Evolutionary conservation across 495 filamentous ascomycete species (phyloP), one percentile per base, ranked within the genome.

Genomic region (Aspergillus indologenus): DNA sequence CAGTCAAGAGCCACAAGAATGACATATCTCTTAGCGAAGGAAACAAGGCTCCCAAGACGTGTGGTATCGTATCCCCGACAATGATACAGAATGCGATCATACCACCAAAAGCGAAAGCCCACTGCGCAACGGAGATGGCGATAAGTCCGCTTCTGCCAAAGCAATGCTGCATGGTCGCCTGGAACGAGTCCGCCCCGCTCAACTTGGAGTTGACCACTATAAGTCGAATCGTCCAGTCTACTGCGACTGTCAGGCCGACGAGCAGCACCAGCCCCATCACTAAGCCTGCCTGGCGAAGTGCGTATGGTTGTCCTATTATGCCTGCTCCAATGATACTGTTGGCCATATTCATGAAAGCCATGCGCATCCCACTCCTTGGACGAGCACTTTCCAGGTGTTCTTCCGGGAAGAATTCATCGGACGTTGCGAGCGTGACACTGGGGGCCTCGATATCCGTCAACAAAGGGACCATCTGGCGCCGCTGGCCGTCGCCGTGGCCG

Each of bases 61-160:
- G 90, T 0, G 94, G 94, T 64, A 98, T 96, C 1, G 90, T 89
- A 70, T 98, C 94, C 21, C 94, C 94, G 22, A 98, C 87, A 70
- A 98, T 97, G 57, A 98, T 90, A 56, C 92, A 94, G 74, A 96
- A 98, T 20, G 95, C 95, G 44, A 98, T 83, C 95, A 98, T 98
- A 51, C 95, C 94, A 45, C 94, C 95, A 72, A 97, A 98, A 48
- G 95, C 94, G 81, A 98, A 98, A 40, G 89, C 90, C 90, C 92
- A 98, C 75, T 98, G 94, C 40, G 94, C 94, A 53, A 85, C 70
- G 24, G 85, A 90, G 56, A 98, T 96, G 29, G 94, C 94, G 54
- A 98, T 84, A 43, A 98, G 81, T 0, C 94, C 94, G 34, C 85
- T 79, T 64, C 83, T 86, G 17, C 94, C 94, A 75, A 96, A 98